Percentiles rank a stretch among this genome's conserved stretches.
Conservation (phyloP, 2,329 filamentous ascomycete genomes). For the Gliomastix tumulicola region DNA sequence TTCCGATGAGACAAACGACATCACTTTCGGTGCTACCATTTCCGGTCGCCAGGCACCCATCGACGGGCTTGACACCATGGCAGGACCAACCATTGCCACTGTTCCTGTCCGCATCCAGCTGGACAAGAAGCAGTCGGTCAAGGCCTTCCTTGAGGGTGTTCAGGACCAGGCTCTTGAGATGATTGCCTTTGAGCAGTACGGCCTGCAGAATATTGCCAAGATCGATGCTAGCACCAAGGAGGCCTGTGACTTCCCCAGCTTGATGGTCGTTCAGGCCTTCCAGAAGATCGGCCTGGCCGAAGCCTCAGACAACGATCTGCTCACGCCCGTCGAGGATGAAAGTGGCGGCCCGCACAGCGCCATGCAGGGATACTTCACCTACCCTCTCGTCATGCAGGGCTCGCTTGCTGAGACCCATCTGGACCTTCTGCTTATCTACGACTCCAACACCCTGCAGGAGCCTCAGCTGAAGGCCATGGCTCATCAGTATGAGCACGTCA, state of each 20-base stretch:
- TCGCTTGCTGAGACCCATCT: neutral
- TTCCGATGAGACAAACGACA: neutral
- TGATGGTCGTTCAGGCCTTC: neutral
- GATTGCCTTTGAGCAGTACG: conserved; percentile 9
- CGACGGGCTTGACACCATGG: conserved; percentile 9
- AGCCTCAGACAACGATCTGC: neutral
- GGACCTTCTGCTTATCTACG: conserved; percentile 4
- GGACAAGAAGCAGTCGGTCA: conserved; percentile 4
- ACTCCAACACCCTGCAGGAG: conserved; percentile 1
- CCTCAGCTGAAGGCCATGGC: conserved; percentile 1
- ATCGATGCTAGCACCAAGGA: neutral
- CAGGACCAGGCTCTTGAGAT: conserved; percentile 9
- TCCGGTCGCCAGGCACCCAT: conserved; percentile 6
- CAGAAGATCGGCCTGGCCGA: neutral
- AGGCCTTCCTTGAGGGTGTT: conserved; percentile 7
- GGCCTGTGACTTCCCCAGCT: conserved; percentile 1
- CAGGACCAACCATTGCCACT: conserved; percentile 11
- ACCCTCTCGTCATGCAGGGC: neutral
- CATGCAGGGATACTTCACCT: conserved; percentile 8
- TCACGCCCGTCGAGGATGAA: no score
- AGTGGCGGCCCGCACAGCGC: no score
- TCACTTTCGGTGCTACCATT: neutral
- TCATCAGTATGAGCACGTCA: conserved; percentile 2
- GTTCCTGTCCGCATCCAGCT: conserved; percentile 9
- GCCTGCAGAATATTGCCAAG: conserved; percentile 15